Evolutionary conservation across 2,329 filamentous ascomycete species (phyloP), one percentile per base, ranked within the genome.

Genomic region (Metarhizium robertsii): DNA sequence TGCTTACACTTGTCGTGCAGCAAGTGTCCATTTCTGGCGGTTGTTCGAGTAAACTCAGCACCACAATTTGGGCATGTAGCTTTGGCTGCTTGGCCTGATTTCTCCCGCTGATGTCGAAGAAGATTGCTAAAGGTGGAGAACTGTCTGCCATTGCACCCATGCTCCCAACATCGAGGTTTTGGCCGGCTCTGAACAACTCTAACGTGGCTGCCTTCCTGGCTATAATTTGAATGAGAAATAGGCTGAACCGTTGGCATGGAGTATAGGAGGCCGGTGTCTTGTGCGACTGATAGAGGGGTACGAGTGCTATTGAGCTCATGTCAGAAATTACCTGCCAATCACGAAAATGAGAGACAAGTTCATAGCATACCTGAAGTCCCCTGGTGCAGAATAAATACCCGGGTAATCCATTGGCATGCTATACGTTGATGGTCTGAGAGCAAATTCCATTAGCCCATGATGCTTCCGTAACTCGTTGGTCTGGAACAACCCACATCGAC

Each of bases 51-150:
- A 65, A 97, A 97, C 65, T 95, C 91, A 11, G 91, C 91, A 42
- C 91, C 90, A 66, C 92, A 97, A 67, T 91, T 88, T 18, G 90
- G 91, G 67, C 92, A 97, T 52, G 86, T 85, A 3, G 90, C 90
- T 73, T 96, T 96, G 34, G 88, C 79, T 11, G 92, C 90, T 53
- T 92, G 91, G 30, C 92, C 92, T 0, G 90, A 95, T 70, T 96
- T 96, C 71, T 97, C 92, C 47, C 92, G 83, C 71, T 96, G 92
- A 69, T 97, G 92, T 59, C 92, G 81, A 42, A 96, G 77, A 3
- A 96, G 80, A 68, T 96, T 96, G 80, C 91, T 96, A 68, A 96
- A 96, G 3, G 92, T 96, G 18, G 90, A 95, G 67, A 97, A 97
- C 66, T 95, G 89, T 34, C 92, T 85, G 20, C 92, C 92, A 65